Conservation (phyloP, 2,329 filamentous ascomycete genomes). For the Chrysosporium keratinophilum region DNA sequence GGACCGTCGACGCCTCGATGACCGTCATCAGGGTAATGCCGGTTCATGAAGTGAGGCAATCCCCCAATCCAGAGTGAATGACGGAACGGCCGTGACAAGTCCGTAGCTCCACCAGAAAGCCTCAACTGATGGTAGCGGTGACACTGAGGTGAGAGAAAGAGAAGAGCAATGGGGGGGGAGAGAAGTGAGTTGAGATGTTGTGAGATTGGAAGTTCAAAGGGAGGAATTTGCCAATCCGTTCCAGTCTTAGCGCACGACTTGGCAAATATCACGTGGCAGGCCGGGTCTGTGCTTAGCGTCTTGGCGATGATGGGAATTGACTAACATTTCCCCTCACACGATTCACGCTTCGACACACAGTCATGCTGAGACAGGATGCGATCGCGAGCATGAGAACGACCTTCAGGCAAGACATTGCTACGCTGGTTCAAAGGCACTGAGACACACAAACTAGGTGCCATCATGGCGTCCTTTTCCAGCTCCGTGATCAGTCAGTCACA, state of each 20-base stretch:
- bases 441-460: neutral
- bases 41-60: slow-evolving; percentile 8
- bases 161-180: slow-evolving; percentile 14
- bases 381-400: neutral
- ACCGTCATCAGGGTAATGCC: slow-evolving; percentile 64
- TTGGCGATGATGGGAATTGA: slow-evolving; percentile 9
- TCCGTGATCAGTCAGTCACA: slow-evolving; percentile 42
- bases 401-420: neutral
- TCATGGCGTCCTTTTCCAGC: slow-evolving; percentile 44
- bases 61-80: neutral
- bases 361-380: neutral
- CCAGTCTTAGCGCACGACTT: slow-evolving; percentile 19
- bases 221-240: slow-evolving; percentile 33
- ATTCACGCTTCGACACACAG: neutral
- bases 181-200: slow-evolving; percentile 19
- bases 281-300: slow-evolving; percentile 21
- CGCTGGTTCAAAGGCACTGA: neutral
- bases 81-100: neutral
- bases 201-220: slow-evolving; percentile 20
- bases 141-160: neutral
- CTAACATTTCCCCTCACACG: neutral
- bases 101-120: neutral
- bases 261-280: slow-evolving; percentile 31
- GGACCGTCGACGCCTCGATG: slow-evolving; percentile 62
- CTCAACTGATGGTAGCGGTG: neutral